Percentiles rank a stretch among this genome's conserved stretches.
Conservation (phyloP, 2,329 filamentous ascomycete species). For the Sarocladium brachiariae region DNA sequence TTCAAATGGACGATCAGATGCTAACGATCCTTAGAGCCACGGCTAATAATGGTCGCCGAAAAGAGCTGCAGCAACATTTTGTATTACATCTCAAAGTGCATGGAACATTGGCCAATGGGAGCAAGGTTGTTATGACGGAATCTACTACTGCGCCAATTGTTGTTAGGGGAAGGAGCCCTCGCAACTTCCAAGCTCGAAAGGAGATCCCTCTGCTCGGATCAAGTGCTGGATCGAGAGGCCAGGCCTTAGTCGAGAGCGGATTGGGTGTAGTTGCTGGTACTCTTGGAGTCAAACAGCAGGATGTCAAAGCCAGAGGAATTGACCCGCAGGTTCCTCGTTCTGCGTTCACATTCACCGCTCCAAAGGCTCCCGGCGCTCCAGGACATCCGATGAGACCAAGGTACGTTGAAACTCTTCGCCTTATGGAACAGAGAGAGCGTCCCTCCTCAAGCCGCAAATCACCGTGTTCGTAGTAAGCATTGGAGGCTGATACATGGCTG, state of each 20-base stretch:
- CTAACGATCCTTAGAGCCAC: slow-evolving; percentile 57
- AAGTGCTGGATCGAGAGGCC: slow-evolving; percentile 70
- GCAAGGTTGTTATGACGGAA: slow-evolving; percentile 74
- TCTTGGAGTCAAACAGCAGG: slow-evolving; percentile 46
- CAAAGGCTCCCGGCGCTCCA: slow-evolving; percentile 47
- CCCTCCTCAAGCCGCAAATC: too few relatives aligned
- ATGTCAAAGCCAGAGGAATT: slow-evolving; percentile 43
- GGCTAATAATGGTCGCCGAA: slow-evolving; percentile 89
- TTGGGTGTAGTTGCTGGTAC: slow-evolving; percentile 54
- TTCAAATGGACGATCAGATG: slow-evolving; percentile 13
- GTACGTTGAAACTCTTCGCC: too few relatives aligned
- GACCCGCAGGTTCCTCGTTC: slow-evolving; percentile 51
- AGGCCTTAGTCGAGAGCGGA: slow-evolving; percentile 60
- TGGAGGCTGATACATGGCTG: slow-evolving; percentile 22
- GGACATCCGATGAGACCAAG: slow-evolving; percentile 50
- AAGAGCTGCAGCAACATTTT: slow-evolving; percentile 95
- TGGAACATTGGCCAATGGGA: slow-evolving; percentile 76
- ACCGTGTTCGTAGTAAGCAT: too few relatives aligned
- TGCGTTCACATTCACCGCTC: slow-evolving; percentile 51
- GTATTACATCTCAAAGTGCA: slow-evolving; percentile 81
- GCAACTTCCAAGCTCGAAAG: slow-evolving; percentile 91
- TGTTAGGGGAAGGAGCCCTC: slow-evolving; percentile 83
- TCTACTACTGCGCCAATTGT: slow-evolving; percentile 86
- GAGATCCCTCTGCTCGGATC: slow-evolving; percentile 80
- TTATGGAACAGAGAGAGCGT: too few relatives aligned